phyloP scores from a whole-genome alignment of 78 protist species.

The Dictyostelium intermedium region DNA sequence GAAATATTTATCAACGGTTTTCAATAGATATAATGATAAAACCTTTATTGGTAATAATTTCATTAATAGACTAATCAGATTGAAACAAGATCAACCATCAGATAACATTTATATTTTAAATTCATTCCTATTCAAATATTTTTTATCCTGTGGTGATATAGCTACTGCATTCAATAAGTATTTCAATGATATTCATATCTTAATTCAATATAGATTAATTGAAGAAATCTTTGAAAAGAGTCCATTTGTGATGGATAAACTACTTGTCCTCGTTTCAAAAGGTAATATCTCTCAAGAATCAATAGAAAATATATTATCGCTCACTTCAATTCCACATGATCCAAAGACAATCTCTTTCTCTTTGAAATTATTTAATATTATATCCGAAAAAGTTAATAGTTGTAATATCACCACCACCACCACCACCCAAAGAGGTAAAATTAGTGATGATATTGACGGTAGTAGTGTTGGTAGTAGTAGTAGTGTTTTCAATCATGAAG shows the following conservation, averaged over 20 bases:
- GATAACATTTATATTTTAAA: background rate
- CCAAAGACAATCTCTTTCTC: background rate
- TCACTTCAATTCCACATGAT: background rate
- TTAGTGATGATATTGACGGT: too few relatives aligned
- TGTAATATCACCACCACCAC: too few relatives aligned
- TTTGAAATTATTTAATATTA: background rate
- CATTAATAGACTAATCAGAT: background rate
- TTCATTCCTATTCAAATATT: background rate
- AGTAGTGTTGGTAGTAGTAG: too few relatives aligned
- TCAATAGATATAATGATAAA: background rate
- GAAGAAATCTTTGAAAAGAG: background rate
- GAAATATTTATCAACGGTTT: background rate
- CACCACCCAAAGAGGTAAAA: too few relatives aligned
- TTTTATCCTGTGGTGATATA: background rate
- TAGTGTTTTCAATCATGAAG: too few relatives aligned
- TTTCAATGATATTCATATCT: background rate
- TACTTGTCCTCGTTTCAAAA: too few relatives aligned
- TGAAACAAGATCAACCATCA: too few relatives aligned
- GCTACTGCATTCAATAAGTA: background rate
- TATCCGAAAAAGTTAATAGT: background rate
- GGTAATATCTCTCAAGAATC: background rate
- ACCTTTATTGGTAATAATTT: background rate
- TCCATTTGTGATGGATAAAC: background rate
- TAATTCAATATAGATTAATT: background rate
- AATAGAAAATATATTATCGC: background rate